Percentiles rank a stretch among this genome's conserved stretches.
Evolutionary conservation across 257 asterid species (phyloP).

Genomic region (Capsicum baccatum): DNA sequence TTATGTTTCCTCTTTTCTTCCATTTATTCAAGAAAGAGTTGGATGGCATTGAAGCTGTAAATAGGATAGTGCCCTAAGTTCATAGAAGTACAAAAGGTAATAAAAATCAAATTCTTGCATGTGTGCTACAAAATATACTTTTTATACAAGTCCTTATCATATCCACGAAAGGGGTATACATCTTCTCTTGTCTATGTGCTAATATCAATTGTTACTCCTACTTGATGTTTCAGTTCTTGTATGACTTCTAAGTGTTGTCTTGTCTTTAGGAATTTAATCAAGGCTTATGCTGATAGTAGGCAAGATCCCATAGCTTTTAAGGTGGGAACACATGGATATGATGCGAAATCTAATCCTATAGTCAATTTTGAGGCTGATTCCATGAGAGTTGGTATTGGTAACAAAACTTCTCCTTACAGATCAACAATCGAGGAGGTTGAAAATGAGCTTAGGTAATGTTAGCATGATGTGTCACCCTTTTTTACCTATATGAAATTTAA

Average conservation of each 20-base stretch:
- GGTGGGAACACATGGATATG: constrained; percentile 76
- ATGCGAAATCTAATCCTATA: constrained; percentile 64
- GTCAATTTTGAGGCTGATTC: constrained; percentile 91
- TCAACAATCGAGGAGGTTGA: constrained; percentile 76
- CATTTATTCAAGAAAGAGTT: constrained; percentile 15
- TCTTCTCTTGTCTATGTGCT: constrained; percentile 31
- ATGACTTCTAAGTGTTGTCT: constrained; percentile 25
- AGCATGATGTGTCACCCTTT: constrained; percentile 37
- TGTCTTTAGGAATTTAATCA: constrained; percentile 43
- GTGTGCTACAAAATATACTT: neutral
- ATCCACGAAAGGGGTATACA: constrained; percentile 6
- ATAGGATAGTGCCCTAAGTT: constrained; percentile 16
- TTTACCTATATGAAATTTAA: constrained; percentile 14
- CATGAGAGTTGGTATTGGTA: constrained; percentile 82
- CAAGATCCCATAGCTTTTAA: constrained; percentile 46
- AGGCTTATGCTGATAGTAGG: constrained; percentile 50
- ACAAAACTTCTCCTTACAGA: constrained; percentile 63
- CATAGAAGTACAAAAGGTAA: neutral
- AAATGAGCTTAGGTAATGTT: constrained; percentile 76
- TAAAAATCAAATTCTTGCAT: constrained; percentile 4
- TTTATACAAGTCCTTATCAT: constrained; percentile 9
- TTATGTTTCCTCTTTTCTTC: neutral
- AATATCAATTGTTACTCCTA: constrained; percentile 22
- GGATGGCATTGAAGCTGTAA: neutral
- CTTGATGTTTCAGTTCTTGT: constrained; percentile 7